Conservation (phyloP, 305 asterid species). For the Ilex paraguariensis region DNA sequence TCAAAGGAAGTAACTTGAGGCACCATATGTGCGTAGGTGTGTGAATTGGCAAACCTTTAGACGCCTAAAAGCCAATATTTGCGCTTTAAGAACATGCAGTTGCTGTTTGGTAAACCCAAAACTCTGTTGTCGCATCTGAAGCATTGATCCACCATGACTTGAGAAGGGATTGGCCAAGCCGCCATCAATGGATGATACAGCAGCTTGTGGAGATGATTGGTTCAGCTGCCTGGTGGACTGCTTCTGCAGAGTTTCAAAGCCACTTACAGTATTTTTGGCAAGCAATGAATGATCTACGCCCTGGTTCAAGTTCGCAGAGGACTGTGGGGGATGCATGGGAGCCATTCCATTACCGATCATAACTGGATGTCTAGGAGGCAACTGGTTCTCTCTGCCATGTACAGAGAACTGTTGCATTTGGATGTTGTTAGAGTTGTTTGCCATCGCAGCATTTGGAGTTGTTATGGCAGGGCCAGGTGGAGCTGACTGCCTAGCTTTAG, state of each 20-base stretch:
- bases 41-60: constrained; percentile 56
- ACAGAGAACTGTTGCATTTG: constrained; percentile 55
- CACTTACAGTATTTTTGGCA: constrained; percentile 42
- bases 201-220: constrained; percentile 58
- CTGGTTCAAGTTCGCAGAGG: constrained; percentile 57
- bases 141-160: constrained; percentile 46
- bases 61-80: constrained; percentile 96
- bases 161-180: constrained; percentile 45
- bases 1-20: constrained; percentile 9
- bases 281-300: constrained; percentile 50
- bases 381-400: constrained; percentile 63
- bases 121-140: constrained; percentile 43
- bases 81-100: constrained; percentile 91
- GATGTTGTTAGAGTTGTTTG: constrained; percentile 40
- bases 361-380: constrained; percentile 71
- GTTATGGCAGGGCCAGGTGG: constrained; percentile 47
- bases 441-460: constrained; percentile 40
- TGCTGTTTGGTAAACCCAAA: constrained; percentile 87
- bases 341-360: constrained; percentile 60
- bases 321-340: constrained; percentile 43
- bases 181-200: constrained; percentile 55
- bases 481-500: constrained; percentile 69
- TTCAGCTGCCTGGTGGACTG: constrained; percentile 51
- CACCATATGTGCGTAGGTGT: constrained; percentile 11
- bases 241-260: constrained; percentile 53